Evolutionary conservation across 2,329 filamentous ascomycete genomes (phyloP), one percentile per base, ranked within the genome.

Genomic region (Hypoxylon sp.): DNA sequence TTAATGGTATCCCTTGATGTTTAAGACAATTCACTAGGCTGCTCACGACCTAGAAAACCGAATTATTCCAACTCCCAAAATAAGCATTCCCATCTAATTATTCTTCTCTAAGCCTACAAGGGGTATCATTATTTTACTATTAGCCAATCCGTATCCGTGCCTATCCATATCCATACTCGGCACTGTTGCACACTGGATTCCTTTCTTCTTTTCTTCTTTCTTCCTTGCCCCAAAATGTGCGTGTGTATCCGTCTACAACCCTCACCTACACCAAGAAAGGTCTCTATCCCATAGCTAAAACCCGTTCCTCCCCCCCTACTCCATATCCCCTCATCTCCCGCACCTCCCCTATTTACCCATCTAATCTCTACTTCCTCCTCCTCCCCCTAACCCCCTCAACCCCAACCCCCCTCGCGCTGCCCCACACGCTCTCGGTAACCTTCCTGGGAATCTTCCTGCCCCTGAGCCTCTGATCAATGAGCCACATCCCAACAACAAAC

Each of bases 401-500:
- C 73, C 78, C 80, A 71, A 86, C 78, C 3, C 83, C 86, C 68
- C 81, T 83, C 19, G 84, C 92, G 74, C 91, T 94, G 31, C 85
- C 86, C 93, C 93, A 96, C 4, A 95, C 91, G 74, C 91, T 94
- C 54, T 91, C 88, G 56, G 86, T 86, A 9, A 95, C 91, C 74
- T 86, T 88, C 13, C 86, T 82, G 0, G 93, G 93, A 19, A 95
- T 83, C 82, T 96, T 96, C 65, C 92, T 83, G 1, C 93, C 93
- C 71, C 91, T 89, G n/a, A 96, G 81, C 66, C 92, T 83, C 83
- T 94, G 92, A 78, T 96, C 93, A 37, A 96, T 87, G 53, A 96
- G 81, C 92, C 93, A 96, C 82, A 93, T 85, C 9, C 93, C 93
- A 1, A 95, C 92, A 0, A 96, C 91, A 78, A 96, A 96, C 81